Evolutionary conservation across 2,329 filamentous ascomycete genomes (phyloP).

Genomic region (Neopestalotiopsis sp.): DNA sequence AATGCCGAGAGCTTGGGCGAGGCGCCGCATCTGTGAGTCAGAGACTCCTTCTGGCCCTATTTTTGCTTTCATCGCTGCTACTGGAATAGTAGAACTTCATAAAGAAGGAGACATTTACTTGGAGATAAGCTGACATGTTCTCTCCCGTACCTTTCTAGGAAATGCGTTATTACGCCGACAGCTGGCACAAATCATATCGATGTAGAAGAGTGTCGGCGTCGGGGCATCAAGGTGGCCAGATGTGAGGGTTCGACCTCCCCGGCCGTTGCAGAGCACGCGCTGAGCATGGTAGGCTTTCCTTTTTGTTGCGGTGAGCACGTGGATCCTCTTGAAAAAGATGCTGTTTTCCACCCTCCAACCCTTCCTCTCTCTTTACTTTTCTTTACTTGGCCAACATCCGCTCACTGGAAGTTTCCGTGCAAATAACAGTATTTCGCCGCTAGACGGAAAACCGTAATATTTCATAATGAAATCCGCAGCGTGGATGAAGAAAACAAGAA

Average conservation of each 20-base stretch:
- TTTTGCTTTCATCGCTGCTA: background rate
- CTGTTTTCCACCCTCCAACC: no score
- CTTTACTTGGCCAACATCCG: background rate
- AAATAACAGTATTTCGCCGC: conserved; percentile 30
- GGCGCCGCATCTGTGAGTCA: conserved; percentile 28
- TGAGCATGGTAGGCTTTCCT: conserved; percentile 26
- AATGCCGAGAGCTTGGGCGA: conserved; percentile 27
- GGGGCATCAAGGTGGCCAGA: conserved; percentile 27
- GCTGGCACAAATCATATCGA: conserved; percentile 29
- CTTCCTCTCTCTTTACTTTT: no score
- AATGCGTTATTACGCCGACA: conserved; percentile 28
- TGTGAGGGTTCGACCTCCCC: conserved; percentile 26
- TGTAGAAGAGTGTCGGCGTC: conserved; percentile 26
- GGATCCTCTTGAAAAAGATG: no score
- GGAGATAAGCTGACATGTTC: background rate
- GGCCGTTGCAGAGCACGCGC: conserved; percentile 28
- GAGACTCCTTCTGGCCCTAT: background rate
- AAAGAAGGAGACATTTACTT: background rate
- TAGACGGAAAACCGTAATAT: conserved; percentile 28
- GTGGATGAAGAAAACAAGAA: conserved; percentile 24
- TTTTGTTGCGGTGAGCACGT: background rate
- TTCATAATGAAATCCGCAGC: conserved; percentile 26
- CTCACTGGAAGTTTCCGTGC: fast-evolving
- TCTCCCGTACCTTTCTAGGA: conserved; percentile 18
- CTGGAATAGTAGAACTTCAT: no score